Base-by-base conservation (phyloP, 805 yeast species). In the Yamadazyma endophytica region DNA sequence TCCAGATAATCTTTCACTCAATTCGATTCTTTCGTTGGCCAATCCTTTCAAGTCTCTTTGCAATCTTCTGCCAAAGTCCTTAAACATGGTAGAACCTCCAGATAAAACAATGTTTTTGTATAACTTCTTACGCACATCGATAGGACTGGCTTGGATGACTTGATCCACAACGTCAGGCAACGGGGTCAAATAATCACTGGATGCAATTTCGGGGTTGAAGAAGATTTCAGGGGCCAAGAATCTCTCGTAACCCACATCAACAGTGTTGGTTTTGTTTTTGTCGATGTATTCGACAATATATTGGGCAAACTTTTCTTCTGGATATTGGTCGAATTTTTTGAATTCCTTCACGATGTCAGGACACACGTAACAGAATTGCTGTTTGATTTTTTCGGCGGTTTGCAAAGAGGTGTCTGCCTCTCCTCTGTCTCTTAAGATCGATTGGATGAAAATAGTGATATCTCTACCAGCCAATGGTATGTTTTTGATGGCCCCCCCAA, bases 381-480 rank as follows among this genome's bases (percentile, higher is more conserved):
- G 97, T 60, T 92, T 92, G 62, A 92, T 92, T 51, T 83, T 79
- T 61, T 94, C 98, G 0, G 99, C 98, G 0, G 98, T 90, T 62
- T 85, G 83, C 50, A 92, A 73, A 11, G 95, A 80, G 8, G 97
- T 85, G 60, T 92, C 97, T 9, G 77, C 70, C 68, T 92, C 99
- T 47, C 96, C 96, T 61, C 99, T 81, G 57, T 92, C 99, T 68
- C 99, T 83, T 47, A 92, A 71, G 54, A 92, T 68, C 27, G 86
- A 78, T 68, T 92, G 99, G 44, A 92, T 88, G 56, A 92, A 92
- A 43, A 78, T 73, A 2, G 98, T 92, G 48, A 92, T 90, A 57
- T 92, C 98, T 63, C 98, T 80, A 49, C 99, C 99, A 0, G 99
- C 99, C 60, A 92, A 82, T 37, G 99, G 99, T 37, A 92, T 87